Conservation (phyloP, 2,329 filamentous ascomycete genomes). For the Leptosphaerulina australis region DNA sequence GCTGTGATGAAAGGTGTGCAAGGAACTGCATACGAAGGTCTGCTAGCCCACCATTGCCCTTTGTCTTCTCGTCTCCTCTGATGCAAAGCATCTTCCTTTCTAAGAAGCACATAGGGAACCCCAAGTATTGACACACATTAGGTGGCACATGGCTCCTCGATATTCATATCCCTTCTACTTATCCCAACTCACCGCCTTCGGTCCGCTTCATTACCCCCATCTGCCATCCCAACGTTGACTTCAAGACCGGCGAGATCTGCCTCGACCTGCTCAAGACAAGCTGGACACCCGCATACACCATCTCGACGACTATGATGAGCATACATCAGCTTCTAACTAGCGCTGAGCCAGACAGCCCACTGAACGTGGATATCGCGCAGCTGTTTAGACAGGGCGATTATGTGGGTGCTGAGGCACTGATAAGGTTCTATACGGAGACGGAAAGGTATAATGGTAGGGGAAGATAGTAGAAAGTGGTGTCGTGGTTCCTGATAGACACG, state of each 20-base stretch:
- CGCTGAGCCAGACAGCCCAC: constrained; percentile 74
- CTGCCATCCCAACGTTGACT: constrained; percentile 51
- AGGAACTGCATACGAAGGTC: constrained; percentile 67
- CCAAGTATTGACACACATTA: constrained; percentile 27
- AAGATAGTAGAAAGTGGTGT: constrained; percentile 1
- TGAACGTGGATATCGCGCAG: constrained; percentile 79
- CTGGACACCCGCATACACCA: constrained; percentile 86
- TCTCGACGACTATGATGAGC: constrained; percentile 74
- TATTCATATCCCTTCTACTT: constrained; percentile 76
- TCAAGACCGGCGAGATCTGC: constrained; percentile 84
- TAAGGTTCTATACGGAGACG: constrained; percentile 71
- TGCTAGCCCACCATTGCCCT: background rate
- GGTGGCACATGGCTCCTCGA: constrained; percentile 82
- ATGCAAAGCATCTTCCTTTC: background rate
- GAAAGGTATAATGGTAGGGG: constrained; percentile 50
- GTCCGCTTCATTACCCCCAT: constrained; percentile 73
- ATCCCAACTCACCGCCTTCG: constrained; percentile 78
- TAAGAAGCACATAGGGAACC: background rate
- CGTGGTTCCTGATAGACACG: too few species aligned
- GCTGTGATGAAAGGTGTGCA: constrained; percentile 65
- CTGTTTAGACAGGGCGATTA: constrained; percentile 71
- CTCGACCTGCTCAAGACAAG: constrained; percentile 78
- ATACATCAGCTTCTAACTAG: constrained; percentile 72
- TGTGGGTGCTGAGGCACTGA: constrained; percentile 70
- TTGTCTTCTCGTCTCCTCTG: background rate